A percentile compares a stretch with the other conserved stretches of the same genome.
phyloP scores from a whole-genome alignment of 129 eudicot species.

The Lonicera japonica region DNA sequence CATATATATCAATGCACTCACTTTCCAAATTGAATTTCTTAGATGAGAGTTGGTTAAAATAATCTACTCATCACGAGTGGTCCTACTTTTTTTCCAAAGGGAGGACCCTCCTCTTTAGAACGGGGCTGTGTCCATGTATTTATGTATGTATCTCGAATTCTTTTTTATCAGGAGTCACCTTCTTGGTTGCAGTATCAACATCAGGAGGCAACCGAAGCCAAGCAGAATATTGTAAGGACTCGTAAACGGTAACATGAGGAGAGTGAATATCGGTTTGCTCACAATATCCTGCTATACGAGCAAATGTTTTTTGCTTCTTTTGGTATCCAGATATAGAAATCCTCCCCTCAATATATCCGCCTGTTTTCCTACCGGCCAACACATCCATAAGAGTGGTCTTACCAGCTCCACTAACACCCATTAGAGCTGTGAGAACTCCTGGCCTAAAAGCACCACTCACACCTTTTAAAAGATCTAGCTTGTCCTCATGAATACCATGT shows the following conservation, averaged over 20 bases:
- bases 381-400: conserved; percentile 37
- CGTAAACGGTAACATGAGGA: conserved; percentile 31
- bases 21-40: no score
- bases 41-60: no score
- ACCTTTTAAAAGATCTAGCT: conserved; percentile 23
- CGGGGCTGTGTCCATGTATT: no score
- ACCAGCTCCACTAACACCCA: conserved; percentile 40
- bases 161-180: conserved; percentile 4
- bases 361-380: conserved; percentile 32
- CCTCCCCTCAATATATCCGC: conserved; percentile 24
- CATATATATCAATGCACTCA: no score
- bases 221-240: conserved; percentile 27
- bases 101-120: no score
- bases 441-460: conserved; percentile 38
- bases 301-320: conserved; percentile 33
- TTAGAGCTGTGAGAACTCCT: conserved; percentile 33
- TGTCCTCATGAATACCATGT: conserved; percentile 24
- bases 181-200: conserved; percentile 12
- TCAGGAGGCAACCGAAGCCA: conserved; percentile 32
- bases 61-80: no score
- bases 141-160: no score
- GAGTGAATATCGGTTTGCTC: conserved; percentile 29
- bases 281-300: conserved; percentile 28
- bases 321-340: conserved; percentile 29
- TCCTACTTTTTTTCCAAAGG: no score